Base-by-base conservation (phyloP, 2,329 filamentous ascomycete genomes). In the Monosporascus sp. region DNA sequence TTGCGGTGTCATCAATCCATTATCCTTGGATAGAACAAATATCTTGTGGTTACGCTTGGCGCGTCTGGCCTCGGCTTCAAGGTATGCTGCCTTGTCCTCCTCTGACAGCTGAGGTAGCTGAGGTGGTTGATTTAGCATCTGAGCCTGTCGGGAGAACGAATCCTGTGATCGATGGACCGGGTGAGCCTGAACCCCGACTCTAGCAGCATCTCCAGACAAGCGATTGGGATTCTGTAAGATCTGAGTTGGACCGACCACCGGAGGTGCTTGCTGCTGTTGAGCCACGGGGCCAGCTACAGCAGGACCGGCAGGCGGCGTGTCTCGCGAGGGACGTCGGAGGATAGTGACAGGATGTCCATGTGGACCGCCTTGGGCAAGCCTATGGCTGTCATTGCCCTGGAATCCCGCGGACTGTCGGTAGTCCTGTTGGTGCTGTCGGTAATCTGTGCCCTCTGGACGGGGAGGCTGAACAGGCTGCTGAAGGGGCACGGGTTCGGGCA, bases 31-130 rank as follows among this genome's bases (percentile, higher is more conserved):
- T 50, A 97, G 76, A 43, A 95, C 78, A 74, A 92, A 93, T 57
- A 99, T 97, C 77, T 99, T 99, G 75, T 97, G 93, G 67, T 99
- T 97, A 43, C 94, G 85, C 78, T 99, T 99, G 6, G 94, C 92
- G 49, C 94, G 86, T 72, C 92, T 94, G 0, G 92, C 92, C 70
- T 99, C 94, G 69, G 96, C 92, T 59, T 90, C 86, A 50, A 97
- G 72, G 66, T 92, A 94, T 2, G 87, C 85, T 2, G 86, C 83
- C 66, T 90, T 90, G 59, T 97, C 90, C 57, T 92, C 86, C 61
- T 96, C 90, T 0, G 89, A 86, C 56, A 97, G 77, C 50, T 89
- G 80, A 64, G 88, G 80, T 57, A 94, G 75, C 65, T 92, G 88
- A 55, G 89, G 81, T 8, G 88, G 85, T 62, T 89, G 85, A 15